A percentile compares a stretch with the other conserved stretches of the same genome.
These are phyloP conservation scores for Theobroma cacao DNA, from an alignment of 345 rosid species.

Conservation along the genomic window DNA sequence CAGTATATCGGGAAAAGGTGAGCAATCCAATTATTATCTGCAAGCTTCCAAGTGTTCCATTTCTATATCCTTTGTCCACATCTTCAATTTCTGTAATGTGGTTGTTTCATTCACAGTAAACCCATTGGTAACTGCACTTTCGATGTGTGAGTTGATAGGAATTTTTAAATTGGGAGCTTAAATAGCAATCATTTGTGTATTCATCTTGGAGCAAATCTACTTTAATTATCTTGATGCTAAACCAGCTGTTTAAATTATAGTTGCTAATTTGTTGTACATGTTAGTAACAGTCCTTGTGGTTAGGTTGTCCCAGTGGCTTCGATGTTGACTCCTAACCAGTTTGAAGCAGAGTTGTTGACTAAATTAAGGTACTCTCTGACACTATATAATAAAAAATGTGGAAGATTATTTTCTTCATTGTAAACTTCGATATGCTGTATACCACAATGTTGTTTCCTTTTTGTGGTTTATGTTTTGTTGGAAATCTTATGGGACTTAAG, in stretches of 20 bases:
- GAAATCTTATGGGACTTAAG: background rate
- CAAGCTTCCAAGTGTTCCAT: conserved; percentile 2
- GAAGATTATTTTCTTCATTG: background rate
- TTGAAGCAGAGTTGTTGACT: conserved; percentile 94
- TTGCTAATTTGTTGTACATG: background rate
- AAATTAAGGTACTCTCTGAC: conserved; percentile 58
- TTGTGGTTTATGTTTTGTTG: background rate
- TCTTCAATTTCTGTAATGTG: background rate
- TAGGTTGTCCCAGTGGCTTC: conserved; percentile 98
- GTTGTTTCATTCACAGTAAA: background rate
- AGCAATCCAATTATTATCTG: conserved; percentile 15
- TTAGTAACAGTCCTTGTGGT: conserved; percentile 15
- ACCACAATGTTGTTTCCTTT: background rate
- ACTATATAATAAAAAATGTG: background rate
- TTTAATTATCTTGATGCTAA: background rate
- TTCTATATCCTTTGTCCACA: background rate
- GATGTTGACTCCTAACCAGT: conserved; percentile 99
- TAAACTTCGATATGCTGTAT: too few relatives aligned
- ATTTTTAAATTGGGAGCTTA: background rate
- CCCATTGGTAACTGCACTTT: background rate
- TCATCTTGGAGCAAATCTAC: background rate
- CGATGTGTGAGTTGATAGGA: background rate
- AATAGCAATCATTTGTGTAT: background rate
- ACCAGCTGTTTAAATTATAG: background rate
- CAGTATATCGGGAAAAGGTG: conserved; percentile 91